Evolutionary conservation across 805 yeast genomes (phyloP).

Genomic region (Hanseniaspora nectarophila): DNA sequence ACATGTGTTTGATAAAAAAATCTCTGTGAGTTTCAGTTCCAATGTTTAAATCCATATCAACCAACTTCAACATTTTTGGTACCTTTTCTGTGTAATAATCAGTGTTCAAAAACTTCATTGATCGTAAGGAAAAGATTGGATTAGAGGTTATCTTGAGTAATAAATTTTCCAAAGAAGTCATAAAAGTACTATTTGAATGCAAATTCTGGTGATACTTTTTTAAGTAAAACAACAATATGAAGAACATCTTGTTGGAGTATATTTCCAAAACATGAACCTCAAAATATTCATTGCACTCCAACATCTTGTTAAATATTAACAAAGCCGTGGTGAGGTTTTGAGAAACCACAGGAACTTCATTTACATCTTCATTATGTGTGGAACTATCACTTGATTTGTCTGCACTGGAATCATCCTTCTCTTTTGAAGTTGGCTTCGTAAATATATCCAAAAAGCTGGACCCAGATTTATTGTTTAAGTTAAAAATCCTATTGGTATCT

Average conservation of each 20-base stretch:
- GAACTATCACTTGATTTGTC: slow-evolving; percentile 10
- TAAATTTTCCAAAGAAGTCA: slow-evolving; percentile 42
- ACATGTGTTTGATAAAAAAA: slow-evolving; percentile 44
- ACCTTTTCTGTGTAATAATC: slow-evolving; percentile 36
- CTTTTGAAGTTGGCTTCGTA: not conserved
- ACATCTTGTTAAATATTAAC: slow-evolving; percentile 61
- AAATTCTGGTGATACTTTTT: slow-evolving; percentile 30
- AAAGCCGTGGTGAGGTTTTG: slow-evolving; percentile 39
- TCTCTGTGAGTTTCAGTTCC: slow-evolving; percentile 47
- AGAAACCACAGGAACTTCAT: slow-evolving; percentile 26
- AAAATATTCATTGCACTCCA: slow-evolving; percentile 58
- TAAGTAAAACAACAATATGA: slow-evolving; percentile 47
- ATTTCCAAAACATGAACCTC: slow-evolving; percentile 35
- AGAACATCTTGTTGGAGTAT: slow-evolving; percentile 42
- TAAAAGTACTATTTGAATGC: slow-evolving; percentile 25
- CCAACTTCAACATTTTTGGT: slow-evolving; percentile 42
- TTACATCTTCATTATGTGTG: slow-evolving; percentile 15
- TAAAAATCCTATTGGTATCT: slow-evolving; percentile 31
- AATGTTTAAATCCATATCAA: slow-evolving; percentile 27
- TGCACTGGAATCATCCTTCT: not conserved
- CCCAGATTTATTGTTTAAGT: slow-evolving; percentile 13
- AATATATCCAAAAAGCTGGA: slow-evolving; percentile 8
- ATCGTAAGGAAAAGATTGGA: slow-evolving; percentile 28
- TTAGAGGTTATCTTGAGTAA: slow-evolving; percentile 40
- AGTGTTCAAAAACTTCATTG: slow-evolving; percentile 37